Evolutionary conservation across 2,329 filamentous ascomycete species (phyloP).

Genomic region (Epichloe uncinata): DNA sequence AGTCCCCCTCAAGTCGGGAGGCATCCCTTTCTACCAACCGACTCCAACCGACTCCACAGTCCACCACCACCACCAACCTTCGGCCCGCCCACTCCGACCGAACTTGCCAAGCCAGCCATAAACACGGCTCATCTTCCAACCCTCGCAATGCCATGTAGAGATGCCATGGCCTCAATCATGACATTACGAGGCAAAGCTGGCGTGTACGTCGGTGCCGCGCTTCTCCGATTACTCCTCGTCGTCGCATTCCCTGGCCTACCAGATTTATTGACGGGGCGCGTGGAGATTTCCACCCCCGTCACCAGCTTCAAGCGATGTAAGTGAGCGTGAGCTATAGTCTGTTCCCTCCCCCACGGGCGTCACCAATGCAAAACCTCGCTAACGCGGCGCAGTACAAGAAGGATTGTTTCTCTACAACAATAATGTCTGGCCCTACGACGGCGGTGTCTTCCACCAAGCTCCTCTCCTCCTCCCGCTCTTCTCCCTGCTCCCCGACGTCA

Average conservation of each 20-base stretch:
- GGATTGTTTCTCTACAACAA: conserved; percentile 91
- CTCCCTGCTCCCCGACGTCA: conserved; percentile 65
- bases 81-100: conserved; percentile 14
- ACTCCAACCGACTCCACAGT: too few species aligned
- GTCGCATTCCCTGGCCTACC: conserved; percentile 66
- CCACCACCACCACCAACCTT: neutral
- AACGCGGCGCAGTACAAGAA: conserved; percentile 60
- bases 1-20: too few species aligned
- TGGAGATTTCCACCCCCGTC: conserved; percentile 88
- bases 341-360: neutral
- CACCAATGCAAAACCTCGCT: neutral
- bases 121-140: neutral
- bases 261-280: conserved; percentile 73
- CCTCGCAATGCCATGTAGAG: conserved; percentile 5
- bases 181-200: conserved; percentile 28
- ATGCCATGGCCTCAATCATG: conserved; percentile 19
- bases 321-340: conserved; percentile 25
- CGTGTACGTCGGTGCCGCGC: conserved; percentile 63
- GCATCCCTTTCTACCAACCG: too few species aligned
- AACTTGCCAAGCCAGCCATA: conserved; percentile 9
- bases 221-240: conserved; percentile 69
- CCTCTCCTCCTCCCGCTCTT: conserved; percentile 86
- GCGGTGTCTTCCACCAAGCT: conserved; percentile 71
- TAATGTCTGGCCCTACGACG: conserved; percentile 94
- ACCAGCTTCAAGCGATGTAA: conserved; percentile 95